Conservation (phyloP, 352 stramenopile genomes). For the Globisporangium radiosum region DNA sequence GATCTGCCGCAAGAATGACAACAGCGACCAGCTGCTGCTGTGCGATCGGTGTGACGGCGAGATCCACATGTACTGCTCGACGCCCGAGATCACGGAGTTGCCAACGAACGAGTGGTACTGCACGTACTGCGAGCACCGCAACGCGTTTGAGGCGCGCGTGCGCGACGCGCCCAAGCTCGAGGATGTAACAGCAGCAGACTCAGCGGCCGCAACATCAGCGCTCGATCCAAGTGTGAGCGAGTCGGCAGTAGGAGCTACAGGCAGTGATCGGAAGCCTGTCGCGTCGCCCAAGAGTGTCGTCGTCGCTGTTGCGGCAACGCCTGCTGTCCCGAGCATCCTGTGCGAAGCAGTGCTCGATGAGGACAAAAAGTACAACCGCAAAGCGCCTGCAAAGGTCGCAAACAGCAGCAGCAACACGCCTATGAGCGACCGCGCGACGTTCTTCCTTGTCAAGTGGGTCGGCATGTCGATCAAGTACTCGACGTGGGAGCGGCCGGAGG, state of each 20-base stretch:
- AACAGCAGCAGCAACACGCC: conserved; percentile 1
- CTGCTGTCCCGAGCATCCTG: conserved; percentile 46
- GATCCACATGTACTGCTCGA: conserved; percentile 83
- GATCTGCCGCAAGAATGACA: conserved; percentile 64
- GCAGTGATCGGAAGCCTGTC: no score
- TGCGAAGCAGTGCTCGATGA: conserved; percentile 26
- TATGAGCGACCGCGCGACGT: conserved; percentile 47
- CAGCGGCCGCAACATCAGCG: no score
- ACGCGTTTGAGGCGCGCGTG: conserved; percentile 33
- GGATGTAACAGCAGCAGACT: conserved; percentile 2
- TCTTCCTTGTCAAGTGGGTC: conserved; percentile 88
- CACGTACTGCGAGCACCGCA: conserved; percentile 52
- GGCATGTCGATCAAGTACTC: conserved; percentile 80
- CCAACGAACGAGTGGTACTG: conserved; percentile 84
- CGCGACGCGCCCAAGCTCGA: conserved; percentile 4
- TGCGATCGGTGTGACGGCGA: conserved; percentile 86
- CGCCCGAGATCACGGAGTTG: conserved; percentile 56
- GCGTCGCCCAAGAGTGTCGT: background rate
- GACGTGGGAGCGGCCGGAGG: conserved; percentile 83
- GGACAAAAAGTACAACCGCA: conserved; percentile 75
- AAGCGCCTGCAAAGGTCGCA: conserved; percentile 15
- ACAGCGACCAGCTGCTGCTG: conserved; percentile 74
- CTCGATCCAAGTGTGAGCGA: no score
- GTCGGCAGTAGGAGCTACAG: no score
- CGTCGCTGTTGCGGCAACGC: conserved; percentile 1